These are phyloP conservation scores for Fusarium xyrophilum DNA, from an alignment of 2,329 filamentous ascomycete genomes.

Conservation along the genomic window DNA sequence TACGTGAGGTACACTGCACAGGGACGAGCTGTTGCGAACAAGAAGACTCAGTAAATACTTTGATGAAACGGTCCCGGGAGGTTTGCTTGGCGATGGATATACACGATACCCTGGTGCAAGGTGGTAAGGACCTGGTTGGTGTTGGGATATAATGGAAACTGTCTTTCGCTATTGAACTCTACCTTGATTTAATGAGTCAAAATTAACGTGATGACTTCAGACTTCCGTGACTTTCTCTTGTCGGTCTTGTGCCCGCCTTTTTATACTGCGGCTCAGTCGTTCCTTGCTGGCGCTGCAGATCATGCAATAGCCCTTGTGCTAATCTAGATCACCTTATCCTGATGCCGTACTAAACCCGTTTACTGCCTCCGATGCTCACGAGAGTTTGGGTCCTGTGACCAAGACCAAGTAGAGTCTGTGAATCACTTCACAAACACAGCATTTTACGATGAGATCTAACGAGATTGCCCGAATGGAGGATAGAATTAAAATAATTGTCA, in stretches of 20 bases:
- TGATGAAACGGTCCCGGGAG: neutral
- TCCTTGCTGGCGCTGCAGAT: neutral
- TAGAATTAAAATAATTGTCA: neutral
- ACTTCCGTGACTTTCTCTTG: neutral
- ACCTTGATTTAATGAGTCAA: neutral
- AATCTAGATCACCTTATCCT: neutral
- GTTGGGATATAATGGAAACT: neutral
- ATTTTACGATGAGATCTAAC: neutral
- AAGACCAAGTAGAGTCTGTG: neutral
- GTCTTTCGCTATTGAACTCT: neutral
- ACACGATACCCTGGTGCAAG: conserved; percentile 23
- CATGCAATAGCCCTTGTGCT: neutral
- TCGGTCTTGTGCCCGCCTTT: too few species aligned
- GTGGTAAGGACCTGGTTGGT: neutral
- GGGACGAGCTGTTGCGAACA: conserved; percentile 39
- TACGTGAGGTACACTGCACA: conserved; percentile 47
- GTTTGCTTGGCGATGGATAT: neutral
- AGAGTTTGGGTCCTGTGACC: neutral
- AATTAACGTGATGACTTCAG: neutral
- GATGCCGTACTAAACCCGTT: neutral
- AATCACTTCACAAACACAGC: neutral
- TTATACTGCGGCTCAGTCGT: neutral
- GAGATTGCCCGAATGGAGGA: rapidly evolving
- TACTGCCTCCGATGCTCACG: neutral
- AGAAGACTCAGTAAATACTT: conserved; percentile 43